Evolutionary conservation across 495 filamentous ascomycete species (phyloP).

Genomic region (Lentithecium fluviatile): DNA sequence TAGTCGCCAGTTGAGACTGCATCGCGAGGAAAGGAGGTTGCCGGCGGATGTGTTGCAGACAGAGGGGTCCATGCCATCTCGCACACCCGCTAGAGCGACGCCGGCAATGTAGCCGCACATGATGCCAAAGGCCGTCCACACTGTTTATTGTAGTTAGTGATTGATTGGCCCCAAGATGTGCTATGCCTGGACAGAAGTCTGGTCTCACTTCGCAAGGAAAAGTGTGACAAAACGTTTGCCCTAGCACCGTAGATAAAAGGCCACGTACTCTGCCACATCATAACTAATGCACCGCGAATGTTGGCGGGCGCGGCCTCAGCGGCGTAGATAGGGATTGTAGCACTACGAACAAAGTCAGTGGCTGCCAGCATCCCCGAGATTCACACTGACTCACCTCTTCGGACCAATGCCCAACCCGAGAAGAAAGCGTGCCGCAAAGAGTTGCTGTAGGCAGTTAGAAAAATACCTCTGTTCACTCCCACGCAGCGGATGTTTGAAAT

Average conservation of each 20-base stretch:
- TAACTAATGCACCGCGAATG: slow-evolving; percentile 26
- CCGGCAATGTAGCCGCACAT: slow-evolving; percentile 18
- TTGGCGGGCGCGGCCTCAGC: slow-evolving; percentile 18
- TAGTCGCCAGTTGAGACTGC: not conserved
- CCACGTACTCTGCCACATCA: slow-evolving; percentile 22
- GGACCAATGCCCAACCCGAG: slow-evolving; percentile 20
- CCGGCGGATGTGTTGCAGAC: not conserved
- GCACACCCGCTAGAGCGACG: slow-evolving; percentile 3
- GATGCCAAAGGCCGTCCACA: slow-evolving; percentile 27
- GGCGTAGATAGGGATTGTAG: slow-evolving; percentile 19
- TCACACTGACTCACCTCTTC: slow-evolving; percentile 15
- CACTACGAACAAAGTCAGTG: not conserved
- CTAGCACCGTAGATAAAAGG: no score
- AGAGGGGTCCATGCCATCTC: slow-evolving; percentile 7
- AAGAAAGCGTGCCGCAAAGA: slow-evolving; percentile 16
- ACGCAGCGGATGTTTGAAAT: no score
- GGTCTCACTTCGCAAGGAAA: no score
- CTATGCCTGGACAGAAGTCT: no score
- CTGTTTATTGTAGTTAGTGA: no score
- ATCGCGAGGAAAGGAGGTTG: not conserved
- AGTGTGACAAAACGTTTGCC: no score
- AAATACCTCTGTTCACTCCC: not conserved
- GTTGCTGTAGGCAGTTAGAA: slow-evolving; percentile 2
- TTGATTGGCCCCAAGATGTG: no score
- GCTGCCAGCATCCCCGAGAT: not conserved